These are phyloP conservation scores for Dorcoceras hygrometricum DNA, from an alignment of 257 asterid genomes.

Conservation along the genomic window DNA sequence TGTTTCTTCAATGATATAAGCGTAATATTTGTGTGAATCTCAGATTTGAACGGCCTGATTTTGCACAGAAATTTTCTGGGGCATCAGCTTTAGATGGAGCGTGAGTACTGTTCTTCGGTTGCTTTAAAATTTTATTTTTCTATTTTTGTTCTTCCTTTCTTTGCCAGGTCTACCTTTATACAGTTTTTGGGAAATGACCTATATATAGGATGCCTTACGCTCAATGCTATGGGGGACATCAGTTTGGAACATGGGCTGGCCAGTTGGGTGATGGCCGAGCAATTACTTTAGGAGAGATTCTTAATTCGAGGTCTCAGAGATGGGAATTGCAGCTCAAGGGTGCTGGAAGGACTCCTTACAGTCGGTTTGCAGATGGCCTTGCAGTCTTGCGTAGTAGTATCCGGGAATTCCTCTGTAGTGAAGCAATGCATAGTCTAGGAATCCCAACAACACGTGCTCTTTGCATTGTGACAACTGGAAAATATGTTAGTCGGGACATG, in stretches of 20 bases:
- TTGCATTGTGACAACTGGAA: conserved; percentile 91
- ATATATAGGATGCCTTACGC: conserved; percentile 65
- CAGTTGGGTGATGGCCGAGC: conserved; percentile 99
- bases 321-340: conserved; percentile 99
- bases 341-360: conserved; percentile 95
- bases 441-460: conserved; percentile 96
- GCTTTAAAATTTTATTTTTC: conserved; percentile 2
- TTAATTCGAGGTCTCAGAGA: conserved; percentile 66
- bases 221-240: conserved; percentile 99
- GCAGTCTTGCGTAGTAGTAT: conserved; percentile 96
- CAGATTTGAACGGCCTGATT: conserved; percentile 90
- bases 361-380: conserved; percentile 99
- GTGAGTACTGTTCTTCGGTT: conserved; percentile 46
- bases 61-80: conserved; percentile 74
- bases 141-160: neutral
- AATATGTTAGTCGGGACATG: conserved; percentile 85
- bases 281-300: conserved; percentile 86
- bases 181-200: conserved; percentile 7
- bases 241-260: conserved; percentile 99
- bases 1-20: conserved; percentile 15
- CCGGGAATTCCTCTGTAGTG: conserved; percentile 96
- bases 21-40: conserved; percentile 29
- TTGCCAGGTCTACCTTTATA: neutral
- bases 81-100: conserved; percentile 60
- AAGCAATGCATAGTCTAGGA: conserved; percentile 95